Evolutionary conservation across 2,329 filamentous ascomycete genomes (phyloP), one percentile per base, ranked within the genome.

Genomic region (Plectosphaerella plurivora): DNA sequence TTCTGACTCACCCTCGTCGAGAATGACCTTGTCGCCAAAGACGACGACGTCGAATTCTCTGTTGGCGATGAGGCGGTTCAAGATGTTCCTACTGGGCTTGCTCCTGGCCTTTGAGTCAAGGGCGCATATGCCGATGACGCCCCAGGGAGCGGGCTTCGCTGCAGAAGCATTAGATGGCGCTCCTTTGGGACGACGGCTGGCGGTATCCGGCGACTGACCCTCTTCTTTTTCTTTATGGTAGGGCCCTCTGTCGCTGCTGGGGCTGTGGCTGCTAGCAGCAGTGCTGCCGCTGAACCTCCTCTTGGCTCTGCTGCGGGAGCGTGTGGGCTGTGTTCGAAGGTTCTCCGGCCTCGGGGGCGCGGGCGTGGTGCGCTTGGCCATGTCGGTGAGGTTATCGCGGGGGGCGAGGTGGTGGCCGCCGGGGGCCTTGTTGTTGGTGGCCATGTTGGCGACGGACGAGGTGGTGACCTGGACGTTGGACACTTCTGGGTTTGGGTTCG

Each of bases 21-120:
- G 78, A 60, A 99, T 99, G 44, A 97, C 93, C 72, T 99, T 99
- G 74, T 99, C 94, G 47, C 94, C 95, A 73, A 99, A 99, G 12
- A 99, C 93, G 56, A 96, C 87, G 22, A 97, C 92, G 63, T 99
- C 93, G 64, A 99, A 97, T 61, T 97, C 93, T 48, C 87, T 84
- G 59, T 95, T 92, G 35, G 89, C 84, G 59, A 97, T 93, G 18
- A 99, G 78, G 49, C 92, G 84, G 64, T 96, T 97, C 54, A 99
- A 74, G 60, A 99, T 99, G 65, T 96, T 97, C 59, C 95, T 83
- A 65, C 93, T 97, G 1, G 94, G 94, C 70, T 97, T 97, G 77
- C 92, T 97, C 63, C 94, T 83, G 36, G 94, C 94, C 73, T 99
- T 99, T 60, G 93, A 83, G 72, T 99, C 94, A 53, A 99, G 77